Percentiles rank a stretch among this genome's conserved stretches.
Evolutionary conservation across 2,329 filamentous ascomycete species (phyloP).

Genomic region (Pseudofabraea citricarpa): DNA sequence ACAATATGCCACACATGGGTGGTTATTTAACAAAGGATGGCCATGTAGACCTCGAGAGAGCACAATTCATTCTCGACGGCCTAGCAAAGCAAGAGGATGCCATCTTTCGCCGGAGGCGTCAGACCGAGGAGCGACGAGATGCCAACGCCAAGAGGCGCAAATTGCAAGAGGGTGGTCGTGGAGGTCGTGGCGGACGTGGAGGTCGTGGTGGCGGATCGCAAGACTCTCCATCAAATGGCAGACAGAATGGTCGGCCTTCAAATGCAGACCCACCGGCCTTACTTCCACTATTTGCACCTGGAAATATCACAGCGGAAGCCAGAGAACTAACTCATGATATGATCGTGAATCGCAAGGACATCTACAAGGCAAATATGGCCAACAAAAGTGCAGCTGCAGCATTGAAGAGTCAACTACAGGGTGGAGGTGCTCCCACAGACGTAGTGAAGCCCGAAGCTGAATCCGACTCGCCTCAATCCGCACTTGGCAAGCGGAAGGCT

Average conservation of each 20-base stretch:
- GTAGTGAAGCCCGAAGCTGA: conserved; percentile 10
- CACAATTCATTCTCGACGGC: conserved; percentile 82
- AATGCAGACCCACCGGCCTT: conserved; percentile 32
- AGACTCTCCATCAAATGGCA: conserved; percentile 22
- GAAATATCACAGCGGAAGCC: conserved; percentile 49
- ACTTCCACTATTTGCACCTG: conserved; percentile 54
- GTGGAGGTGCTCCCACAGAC: conserved; percentile 8
- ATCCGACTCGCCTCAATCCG: conserved; percentile 39
- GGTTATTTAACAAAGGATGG: conserved; percentile 97
- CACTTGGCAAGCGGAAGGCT: conserved; percentile 72
- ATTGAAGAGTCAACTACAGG: conserved; percentile 69
- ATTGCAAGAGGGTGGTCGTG: conserved; percentile 48
- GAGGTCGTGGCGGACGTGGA: conserved; percentile 28
- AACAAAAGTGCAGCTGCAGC: conserved; percentile 94
- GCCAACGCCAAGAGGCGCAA: conserved; percentile 76
- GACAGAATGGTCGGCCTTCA: conserved; percentile 15
- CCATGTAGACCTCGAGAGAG: conserved; percentile 78
- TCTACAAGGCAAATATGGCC: conserved; percentile 67
- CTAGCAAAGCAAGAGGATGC: conserved; percentile 89
- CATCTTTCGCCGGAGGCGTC: conserved; percentile 85
- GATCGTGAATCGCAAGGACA: conserved; percentile 68
- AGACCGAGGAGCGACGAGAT: conserved; percentile 78
- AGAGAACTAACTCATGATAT: conserved; percentile 77
- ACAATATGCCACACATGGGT: conserved; percentile 85
- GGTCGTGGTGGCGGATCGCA: conserved; percentile 20